These are phyloP conservation scores for Medicago truncatula DNA, from an alignment of 306 rosid species.

Conservation along the genomic window DNA sequence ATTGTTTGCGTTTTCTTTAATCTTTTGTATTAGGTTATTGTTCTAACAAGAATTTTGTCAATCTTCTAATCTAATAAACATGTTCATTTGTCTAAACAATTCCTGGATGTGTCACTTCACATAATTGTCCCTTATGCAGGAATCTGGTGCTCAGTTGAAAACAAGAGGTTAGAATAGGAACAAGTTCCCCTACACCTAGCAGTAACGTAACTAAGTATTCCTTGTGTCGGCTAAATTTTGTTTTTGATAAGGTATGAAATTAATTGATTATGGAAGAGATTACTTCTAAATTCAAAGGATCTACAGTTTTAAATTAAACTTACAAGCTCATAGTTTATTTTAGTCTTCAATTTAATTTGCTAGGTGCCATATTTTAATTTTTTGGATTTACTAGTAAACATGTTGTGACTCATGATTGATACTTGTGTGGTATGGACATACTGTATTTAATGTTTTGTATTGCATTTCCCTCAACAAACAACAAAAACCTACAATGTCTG, in stretches of 20 bases:
- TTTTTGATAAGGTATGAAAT: background rate
- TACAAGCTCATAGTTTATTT: background rate
- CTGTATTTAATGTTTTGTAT: background rate
- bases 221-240: slow-evolving; percentile 45
- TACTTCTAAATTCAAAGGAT: background rate
- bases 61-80: background rate
- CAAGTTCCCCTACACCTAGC: slow-evolving; percentile 38
- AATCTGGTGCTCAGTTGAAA: slow-evolving; percentile 20
- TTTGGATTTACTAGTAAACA: background rate
- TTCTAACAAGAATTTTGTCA: background rate
- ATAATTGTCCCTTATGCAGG: slow-evolving; percentile 13
- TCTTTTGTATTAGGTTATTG: no score
- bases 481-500: slow-evolving; percentile 7
- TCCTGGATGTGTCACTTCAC: slow-evolving; percentile 17
- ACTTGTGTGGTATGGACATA: slow-evolving; percentile 2
- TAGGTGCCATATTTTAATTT: background rate
- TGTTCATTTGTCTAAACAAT: background rate
- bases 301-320: background rate
- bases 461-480: slow-evolving; percentile 25
- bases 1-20: no score
- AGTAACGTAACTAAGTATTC: slow-evolving; percentile 44
- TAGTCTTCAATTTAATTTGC: background rate
- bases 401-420: background rate
- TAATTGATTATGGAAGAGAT: background rate
- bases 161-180: slow-evolving; percentile 26